Evolutionary conservation across 345 rosid species (phyloP).

Genomic region (Populus deltoides): DNA sequence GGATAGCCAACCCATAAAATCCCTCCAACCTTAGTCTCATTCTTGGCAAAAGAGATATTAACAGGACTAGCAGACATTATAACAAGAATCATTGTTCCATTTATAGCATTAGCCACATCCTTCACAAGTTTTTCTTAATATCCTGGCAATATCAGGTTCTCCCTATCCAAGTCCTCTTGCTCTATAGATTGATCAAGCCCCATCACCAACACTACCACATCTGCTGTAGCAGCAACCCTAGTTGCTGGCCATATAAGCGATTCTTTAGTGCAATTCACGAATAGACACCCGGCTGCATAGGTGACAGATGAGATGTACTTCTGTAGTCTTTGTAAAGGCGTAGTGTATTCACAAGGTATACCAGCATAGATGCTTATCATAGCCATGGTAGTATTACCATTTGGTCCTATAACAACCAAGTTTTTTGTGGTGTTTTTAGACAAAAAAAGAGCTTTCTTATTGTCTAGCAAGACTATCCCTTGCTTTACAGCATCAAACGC

Average conservation of each 20-base stretch:
- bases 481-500: slow-evolving; percentile 51
- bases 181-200: slow-evolving; percentile 47
- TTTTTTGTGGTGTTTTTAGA: slow-evolving; percentile 19
- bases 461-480: slow-evolving; percentile 44
- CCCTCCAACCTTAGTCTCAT: slow-evolving; percentile 25
- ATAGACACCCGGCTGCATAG: slow-evolving; percentile 30
- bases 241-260: slow-evolving; percentile 18
- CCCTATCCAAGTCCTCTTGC: slow-evolving; percentile 44
- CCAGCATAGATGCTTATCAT: slow-evolving; percentile 55
- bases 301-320: slow-evolving; percentile 24
- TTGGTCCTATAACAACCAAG: slow-evolving; percentile 47
- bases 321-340: slow-evolving; percentile 48
- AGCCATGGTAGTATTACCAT: slow-evolving; percentile 38
- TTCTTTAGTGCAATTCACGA: slow-evolving; percentile 30
- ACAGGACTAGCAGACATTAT: slow-evolving; percentile 50
- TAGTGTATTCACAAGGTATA: slow-evolving; percentile 42
- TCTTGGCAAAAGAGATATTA: slow-evolving; percentile 41
- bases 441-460: slow-evolving; percentile 46
- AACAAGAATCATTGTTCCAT: slow-evolving; percentile 35
- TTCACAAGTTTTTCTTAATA: slow-evolving; percentile 38
- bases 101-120: slow-evolving; percentile 34
- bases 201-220: slow-evolving; percentile 35
- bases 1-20: slow-evolving; percentile 60
- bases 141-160: slow-evolving; percentile 43
- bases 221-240: slow-evolving; percentile 27